Conservation (phyloP, 2,329 filamentous ascomycete species). For the Arthroderma uncinatum region DNA sequence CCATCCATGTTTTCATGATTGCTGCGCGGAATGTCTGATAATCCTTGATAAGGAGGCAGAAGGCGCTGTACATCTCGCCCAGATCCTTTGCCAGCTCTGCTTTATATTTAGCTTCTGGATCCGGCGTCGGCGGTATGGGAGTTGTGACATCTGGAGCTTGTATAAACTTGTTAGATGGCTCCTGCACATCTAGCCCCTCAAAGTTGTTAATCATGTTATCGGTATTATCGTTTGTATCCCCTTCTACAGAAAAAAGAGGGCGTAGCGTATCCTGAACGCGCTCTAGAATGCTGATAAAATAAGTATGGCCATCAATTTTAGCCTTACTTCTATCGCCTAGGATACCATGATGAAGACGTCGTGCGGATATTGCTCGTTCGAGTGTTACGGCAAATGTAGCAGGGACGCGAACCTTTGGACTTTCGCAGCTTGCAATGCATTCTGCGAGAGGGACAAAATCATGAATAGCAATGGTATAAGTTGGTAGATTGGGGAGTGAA, state of each 20-base stretch:
- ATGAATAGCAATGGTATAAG: constrained; percentile 11
- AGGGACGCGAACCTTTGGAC: constrained; percentile 9
- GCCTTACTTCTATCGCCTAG: not conserved
- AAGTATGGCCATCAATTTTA: constrained; percentile 11
- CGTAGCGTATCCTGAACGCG: constrained; percentile 8
- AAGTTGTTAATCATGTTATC: constrained; percentile 25
- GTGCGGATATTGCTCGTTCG: constrained; percentile 10
- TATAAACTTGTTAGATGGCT: constrained; percentile 31
- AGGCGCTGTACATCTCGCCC: constrained; percentile 15
- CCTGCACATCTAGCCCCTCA: constrained; percentile 26
- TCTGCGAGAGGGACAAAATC: constrained; percentile 12
- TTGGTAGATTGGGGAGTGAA: not conserved
- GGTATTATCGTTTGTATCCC: not conserved
- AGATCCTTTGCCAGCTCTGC: constrained; percentile 24
- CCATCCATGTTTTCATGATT: constrained; percentile 17
- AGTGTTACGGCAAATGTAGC: constrained; percentile 4
- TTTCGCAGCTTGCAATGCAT: constrained; percentile 8
- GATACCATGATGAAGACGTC: constrained; percentile 3
- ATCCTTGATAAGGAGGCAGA: constrained; percentile 18
- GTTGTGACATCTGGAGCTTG: constrained; percentile 22
- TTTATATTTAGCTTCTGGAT: constrained; percentile 21
- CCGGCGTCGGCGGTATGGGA: not conserved
- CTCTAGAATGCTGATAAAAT: constrained; percentile 13
- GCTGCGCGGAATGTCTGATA: constrained; percentile 15
- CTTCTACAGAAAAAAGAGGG: not conserved